Base-by-base conservation (phyloP, 73 alveolate genomes). In the Paramecium octaurelia region DNA sequence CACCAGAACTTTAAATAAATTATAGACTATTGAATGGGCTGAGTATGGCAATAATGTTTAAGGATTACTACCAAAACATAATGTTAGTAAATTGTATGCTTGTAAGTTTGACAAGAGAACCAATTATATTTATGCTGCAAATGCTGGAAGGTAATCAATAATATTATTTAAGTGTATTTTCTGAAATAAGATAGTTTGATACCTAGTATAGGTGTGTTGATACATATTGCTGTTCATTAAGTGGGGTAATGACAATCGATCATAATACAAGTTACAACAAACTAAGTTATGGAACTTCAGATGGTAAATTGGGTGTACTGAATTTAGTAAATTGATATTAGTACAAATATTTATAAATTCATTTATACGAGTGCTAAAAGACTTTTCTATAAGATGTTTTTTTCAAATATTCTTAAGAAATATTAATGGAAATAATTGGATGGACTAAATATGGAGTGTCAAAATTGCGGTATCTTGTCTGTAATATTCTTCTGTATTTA, bases 271-370 rank as follows among this genome's bases (percentile, higher is more conserved):
- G 35, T 40, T 31, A 80, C 7, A 80, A 80, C 21, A 44, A 40
- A 80, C 31, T 80, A 23, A 16, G 91, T 80, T 80, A 80, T 80
- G 91, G 91, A 11, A 42, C 75, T 44, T 48, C 27, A 46, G 75
- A 80, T 80, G 91, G 91, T 20, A 42, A 44, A 18, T 40, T 80
- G 6, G 75, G 91, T 14, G 43, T 42, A 9, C 31, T 80, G 76
- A 80, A 80, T 48, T 14, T 80, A 80, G 91, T 80, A 9, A 80
- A 80, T 80, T 80, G 88, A 75, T 40, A 34, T 75, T 75, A 54
- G 69, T 54, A 54, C 69, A 54, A 18, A 54, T 54, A 54, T 54
- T 27, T 27, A 27, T 27, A 27, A 27, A 27, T 27, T 27, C 31
- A 27, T 27, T 27, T 27, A 27, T 27, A 27, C 31, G 31, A 27